A percentile compares a stretch with the other conserved stretches of the same genome.
Conservation (phyloP, 805 yeast genomes). For the Saccharomycopsis synnaedendra region DNA sequence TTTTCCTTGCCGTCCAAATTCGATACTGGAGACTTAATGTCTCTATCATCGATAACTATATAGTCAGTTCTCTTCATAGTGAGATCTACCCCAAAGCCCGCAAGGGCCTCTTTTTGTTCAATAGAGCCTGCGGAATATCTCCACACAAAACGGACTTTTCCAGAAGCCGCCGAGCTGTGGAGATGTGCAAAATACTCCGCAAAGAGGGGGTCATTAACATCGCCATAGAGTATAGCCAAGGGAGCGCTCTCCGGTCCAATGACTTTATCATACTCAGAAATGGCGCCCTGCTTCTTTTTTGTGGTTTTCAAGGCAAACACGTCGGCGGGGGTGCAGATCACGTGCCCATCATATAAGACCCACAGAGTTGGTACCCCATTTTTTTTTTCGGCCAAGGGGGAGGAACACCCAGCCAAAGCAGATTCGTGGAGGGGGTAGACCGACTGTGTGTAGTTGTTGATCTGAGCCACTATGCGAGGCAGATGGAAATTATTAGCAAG, state of each 20-base stretch:
- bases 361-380: slow-evolving; percentile 26
- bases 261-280: slow-evolving; percentile 37
- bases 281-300: slow-evolving; percentile 5
- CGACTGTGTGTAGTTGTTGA: slow-evolving; percentile 32
- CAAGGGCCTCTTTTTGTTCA: slow-evolving; percentile 23
- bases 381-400: slow-evolving; percentile 27
- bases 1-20: slow-evolving; percentile 18
- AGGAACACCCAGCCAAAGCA: slow-evolving; percentile 17
- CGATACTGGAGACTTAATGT: slow-evolving; percentile 19
- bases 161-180: slow-evolving; percentile 44
- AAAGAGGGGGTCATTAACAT: slow-evolving; percentile 38
- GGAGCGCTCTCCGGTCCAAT: slow-evolving; percentile 44
- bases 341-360: slow-evolving; percentile 38
- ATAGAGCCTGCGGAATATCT: slow-evolving; percentile 32
- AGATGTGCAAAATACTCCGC: slow-evolving; percentile 46
- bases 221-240: slow-evolving; percentile 56
- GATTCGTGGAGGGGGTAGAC: slow-evolving; percentile 22
- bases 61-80: slow-evolving; percentile 58
- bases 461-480: slow-evolving; percentile 59
- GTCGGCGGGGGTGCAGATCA: slow-evolving; percentile 59
- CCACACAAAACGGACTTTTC: slow-evolving; percentile 65
- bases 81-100: slow-evolving; percentile 61
- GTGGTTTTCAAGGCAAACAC: slow-evolving; percentile 67
- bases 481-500: slow-evolving; percentile 31
- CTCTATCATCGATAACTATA: slow-evolving; percentile 52